Percentiles rank a stretch among this genome's conserved stretches.
These are phyloP conservation scores for Plectosphaerella sp. DNA, from an alignment of 2,329 filamentous ascomycete genomes.

Conservation along the genomic window DNA sequence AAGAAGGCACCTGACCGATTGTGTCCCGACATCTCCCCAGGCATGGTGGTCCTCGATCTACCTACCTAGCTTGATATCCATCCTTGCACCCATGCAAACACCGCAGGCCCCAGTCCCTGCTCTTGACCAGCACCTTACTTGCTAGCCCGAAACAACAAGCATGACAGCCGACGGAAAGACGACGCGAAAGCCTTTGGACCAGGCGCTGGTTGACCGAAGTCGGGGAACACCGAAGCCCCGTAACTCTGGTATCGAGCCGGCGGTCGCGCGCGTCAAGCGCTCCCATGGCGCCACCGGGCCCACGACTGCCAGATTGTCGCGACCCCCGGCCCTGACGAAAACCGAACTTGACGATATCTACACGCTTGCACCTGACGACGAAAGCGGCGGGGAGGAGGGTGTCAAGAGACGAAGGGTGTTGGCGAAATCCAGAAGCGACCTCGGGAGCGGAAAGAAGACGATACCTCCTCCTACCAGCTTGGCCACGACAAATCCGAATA, in stretches of 20 bases:
- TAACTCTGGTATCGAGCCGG: neutral
- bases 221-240: neutral
- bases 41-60: no score
- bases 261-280: neutral
- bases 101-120: no score
- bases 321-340: neutral
- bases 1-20: no score
- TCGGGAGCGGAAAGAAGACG: neutral
- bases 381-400: neutral
- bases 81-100: no score
- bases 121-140: neutral
- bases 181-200: slow-evolving; percentile 9
- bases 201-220: slow-evolving; percentile 8
- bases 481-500: no score
- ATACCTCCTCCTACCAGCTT: no score
- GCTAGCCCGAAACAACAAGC: slow-evolving; percentile 7
- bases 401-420: neutral
- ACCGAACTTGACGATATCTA: neutral
- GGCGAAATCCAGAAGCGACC: neutral
- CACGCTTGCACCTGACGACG: neutral
- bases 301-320: no score
- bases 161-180: slow-evolving; percentile 13
- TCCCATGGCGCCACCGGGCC: neutral
- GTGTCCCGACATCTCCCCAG: no score
- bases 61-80: no score